Evolutionary conservation across 2,329 filamentous ascomycete species (phyloP).

Genomic region (Zarea fungicola): DNA sequence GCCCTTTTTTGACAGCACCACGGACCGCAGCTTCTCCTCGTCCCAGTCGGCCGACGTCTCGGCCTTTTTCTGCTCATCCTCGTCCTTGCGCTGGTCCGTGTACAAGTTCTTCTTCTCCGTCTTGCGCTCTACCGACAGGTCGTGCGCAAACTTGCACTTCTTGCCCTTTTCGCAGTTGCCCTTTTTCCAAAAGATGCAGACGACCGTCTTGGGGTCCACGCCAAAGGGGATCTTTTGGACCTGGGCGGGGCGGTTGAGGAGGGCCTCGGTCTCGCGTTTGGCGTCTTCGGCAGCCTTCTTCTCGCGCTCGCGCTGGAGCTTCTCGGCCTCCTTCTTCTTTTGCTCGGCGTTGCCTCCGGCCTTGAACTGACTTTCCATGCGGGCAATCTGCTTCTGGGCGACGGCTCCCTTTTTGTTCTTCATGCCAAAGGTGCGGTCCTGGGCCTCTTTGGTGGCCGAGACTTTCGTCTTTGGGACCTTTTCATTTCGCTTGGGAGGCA

Average conservation of each 20-base stretch:
- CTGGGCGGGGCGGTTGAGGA: conserved; percentile 89
- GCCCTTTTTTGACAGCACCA: conserved; percentile 93
- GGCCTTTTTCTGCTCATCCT: conserved; percentile 73
- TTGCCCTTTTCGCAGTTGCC: conserved; percentile 94
- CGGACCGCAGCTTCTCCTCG: conserved; percentile 86
- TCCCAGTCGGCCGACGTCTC: conserved; percentile 98
- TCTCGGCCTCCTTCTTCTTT: conserved; percentile 71
- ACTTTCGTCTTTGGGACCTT: conserved; percentile 47
- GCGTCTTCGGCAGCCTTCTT: conserved; percentile 87
- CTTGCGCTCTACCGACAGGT: conserved; percentile 83
- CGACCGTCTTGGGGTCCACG: conserved; percentile 93
- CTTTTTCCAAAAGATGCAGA: conserved; percentile 97
- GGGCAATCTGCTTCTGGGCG: conserved; percentile 85
- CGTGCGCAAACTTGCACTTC: conserved; percentile 98
- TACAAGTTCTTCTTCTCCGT: conserved; percentile 89
- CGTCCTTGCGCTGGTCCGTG: conserved; percentile 67
- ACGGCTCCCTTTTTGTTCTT: conserved; percentile 98
- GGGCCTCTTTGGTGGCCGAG: conserved; percentile 58
- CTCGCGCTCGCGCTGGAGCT: conserved; percentile 68
- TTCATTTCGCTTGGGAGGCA: conserved; percentile 63
- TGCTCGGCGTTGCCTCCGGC: conserved; percentile 77
- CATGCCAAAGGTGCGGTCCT: conserved; percentile 99
- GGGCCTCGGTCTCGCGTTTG: conserved; percentile 69
- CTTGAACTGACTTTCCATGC: conserved; percentile 69
- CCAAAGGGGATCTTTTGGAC: conserved; percentile 97